A percentile compares a stretch with the other conserved stretches of the same genome.
These are phyloP conservation scores for Tricholoma saponaceum DNA, from an alignment of 768 basidiomycete genomes.

Conservation along the genomic window DNA sequence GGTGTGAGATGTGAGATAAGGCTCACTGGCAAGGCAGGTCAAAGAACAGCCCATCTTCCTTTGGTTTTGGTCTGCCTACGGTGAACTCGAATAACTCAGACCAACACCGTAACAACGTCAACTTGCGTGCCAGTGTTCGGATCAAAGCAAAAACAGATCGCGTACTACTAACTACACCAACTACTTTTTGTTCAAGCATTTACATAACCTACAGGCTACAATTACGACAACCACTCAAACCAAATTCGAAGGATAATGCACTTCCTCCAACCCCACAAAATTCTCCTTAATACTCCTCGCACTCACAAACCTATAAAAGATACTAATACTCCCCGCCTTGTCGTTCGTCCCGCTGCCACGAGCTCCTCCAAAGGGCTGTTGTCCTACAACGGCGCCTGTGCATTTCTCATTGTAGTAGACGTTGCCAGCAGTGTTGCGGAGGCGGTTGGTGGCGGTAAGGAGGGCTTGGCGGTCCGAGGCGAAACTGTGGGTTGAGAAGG, in stretches of 20 bases:
- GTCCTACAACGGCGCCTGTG: slow-evolving; percentile 95
- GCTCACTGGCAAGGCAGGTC: too few relatives aligned
- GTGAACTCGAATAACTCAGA: too few relatives aligned
- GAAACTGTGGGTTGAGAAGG: slow-evolving; percentile 50
- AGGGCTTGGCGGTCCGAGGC: slow-evolving; percentile 77
- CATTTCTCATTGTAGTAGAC: slow-evolving; percentile 99
- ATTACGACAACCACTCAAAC: slow-evolving; percentile 38
- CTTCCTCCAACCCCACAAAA: slow-evolving; percentile 79
- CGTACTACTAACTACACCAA: too few relatives aligned
- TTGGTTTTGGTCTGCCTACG: too few relatives aligned
- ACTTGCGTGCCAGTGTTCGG: too few relatives aligned
- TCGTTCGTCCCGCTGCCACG: slow-evolving; percentile 96
- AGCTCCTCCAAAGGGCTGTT: slow-evolving; percentile 96
- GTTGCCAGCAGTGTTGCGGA: slow-evolving; percentile 93
- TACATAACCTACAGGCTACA: too few relatives aligned
- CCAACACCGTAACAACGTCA: too few relatives aligned
- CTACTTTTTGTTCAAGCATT: too few relatives aligned
- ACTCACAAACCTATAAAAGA: slow-evolving; percentile 75
- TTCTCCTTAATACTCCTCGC: slow-evolving; percentile 97
- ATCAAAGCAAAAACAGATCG: too few relatives aligned
- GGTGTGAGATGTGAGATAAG: too few relatives aligned
- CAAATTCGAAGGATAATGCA: slow-evolving; percentile 85
- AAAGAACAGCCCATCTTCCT: too few relatives aligned
- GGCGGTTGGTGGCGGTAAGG: slow-evolving; percentile 70
- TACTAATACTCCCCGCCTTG: slow-evolving; percentile 82